Evolutionary conservation across 176 grass and related monocot genomes (phyloP), one percentile per base, ranked within the genome.

Genomic region (Echinochloa phyllopogon): DNA sequence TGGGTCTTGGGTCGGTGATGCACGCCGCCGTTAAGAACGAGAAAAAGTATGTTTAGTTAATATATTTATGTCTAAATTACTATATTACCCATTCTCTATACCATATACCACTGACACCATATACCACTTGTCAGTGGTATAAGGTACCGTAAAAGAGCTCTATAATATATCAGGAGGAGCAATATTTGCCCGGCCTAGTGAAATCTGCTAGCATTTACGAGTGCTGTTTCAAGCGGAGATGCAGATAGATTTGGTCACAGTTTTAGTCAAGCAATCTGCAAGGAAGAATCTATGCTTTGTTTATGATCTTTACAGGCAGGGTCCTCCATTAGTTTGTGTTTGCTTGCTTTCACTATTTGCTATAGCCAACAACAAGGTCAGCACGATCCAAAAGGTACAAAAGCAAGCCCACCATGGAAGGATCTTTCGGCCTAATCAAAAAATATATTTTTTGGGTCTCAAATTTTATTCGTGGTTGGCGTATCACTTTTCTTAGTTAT

Each of bases 271-370:
- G 12, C 39, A 20, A 50, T 48, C 23, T 65, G 11, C 10, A 48
- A 66, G 10, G 73, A 65, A 77, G 47, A 72, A 90, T 82, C 25
- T 77, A 72, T 65, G 47, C 84, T 86, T 83, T 90, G 39, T n/a
- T 86, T 68, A 72, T 72, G 13, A 44, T 56, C 55, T 86, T 86
- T 86, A 74, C 81, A 72, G 45, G 72, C 71, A 42, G 63, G 83
- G 78, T 52, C 88, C 83, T 86, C 72, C 88, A 82, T 86, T 82
- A 78, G 25, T n/a, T 51, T 65, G 25, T 90, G 78, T 72, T 82
- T 81, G 65, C 72, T 64, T 82, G 65, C 65, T 90, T 90, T 86
- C 64, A 55, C 37, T 71, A 20, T 52, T 64, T 44, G 63, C 64
- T 39, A 68, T 44, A 24, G 64, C 33, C 84, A 84, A 72, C n/a